Evolutionary conservation across 2,329 filamentous ascomycete genomes (phyloP), one percentile per base, ranked within the genome.

Genomic region (Rhytidhysteron rufulum): DNA sequence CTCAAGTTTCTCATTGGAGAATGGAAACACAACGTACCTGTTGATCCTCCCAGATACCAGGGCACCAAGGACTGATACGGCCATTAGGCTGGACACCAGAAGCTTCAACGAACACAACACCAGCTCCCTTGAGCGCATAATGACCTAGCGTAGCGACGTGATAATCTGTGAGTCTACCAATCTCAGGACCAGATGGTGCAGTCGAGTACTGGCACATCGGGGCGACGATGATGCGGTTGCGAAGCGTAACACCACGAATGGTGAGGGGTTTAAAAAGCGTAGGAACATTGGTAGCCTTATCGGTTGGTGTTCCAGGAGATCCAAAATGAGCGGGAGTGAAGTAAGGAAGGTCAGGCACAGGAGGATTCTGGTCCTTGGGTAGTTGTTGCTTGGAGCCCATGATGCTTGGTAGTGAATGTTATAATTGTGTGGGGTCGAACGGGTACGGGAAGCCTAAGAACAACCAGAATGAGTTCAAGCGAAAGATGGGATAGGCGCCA

Each of bases 251-350:
- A 22, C 49, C 49, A 31, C 63, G 56, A 37, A 66, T 65, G n/a
- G 51, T 58, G 19, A 66, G 54, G 4, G 63, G 59, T 9, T 41
- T 61, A 46, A 66, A 66, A 31, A 66, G 55, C 1, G 54, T 64
- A 1, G 37, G 34, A 31, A 13, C 34, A 33, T n/a, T 44, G 36
- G 9, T 39, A 24, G 4, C 53, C 52, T 2, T 53, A 6, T 53
- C 68, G 61, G n/a, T 68, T 49, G 39, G 74, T 68, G 1, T 68
- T 13, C 70, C 71, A 4, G 71, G 69, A 4, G 62, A 63, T 11
- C 56, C 58, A 31, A 60, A 39, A 47, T 74, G 71, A 9, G 62
- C 50, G 8, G 71, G 71, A 1, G 70, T 73, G 55, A 70, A 74
- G 59, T 70, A 74, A 9, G 69, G 55, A 29, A 65, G 41, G 36